Evolutionary conservation across 2,329 filamentous ascomycete species (phyloP).

Genomic region (Cordyceps farinosa): DNA sequence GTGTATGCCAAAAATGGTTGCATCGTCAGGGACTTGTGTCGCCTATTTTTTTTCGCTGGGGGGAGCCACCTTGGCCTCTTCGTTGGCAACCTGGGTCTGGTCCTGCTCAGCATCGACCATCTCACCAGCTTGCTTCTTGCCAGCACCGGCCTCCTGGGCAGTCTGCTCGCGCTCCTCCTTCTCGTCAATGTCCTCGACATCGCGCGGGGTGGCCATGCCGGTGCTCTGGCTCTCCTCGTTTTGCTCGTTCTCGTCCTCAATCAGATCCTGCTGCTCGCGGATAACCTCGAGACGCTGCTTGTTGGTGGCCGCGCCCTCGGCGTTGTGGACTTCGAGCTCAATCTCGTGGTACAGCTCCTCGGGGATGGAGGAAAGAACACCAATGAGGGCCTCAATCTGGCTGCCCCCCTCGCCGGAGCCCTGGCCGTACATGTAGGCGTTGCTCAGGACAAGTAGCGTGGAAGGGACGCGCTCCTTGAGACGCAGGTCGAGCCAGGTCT

Average conservation of each 20-base stretch:
- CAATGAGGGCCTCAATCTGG: slow-evolving; percentile 89
- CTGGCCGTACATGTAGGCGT: slow-evolving; percentile 94
- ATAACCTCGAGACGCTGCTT: slow-evolving; percentile 97
- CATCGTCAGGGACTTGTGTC: neutral
- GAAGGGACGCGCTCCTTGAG: slow-evolving; percentile 94
- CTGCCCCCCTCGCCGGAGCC: slow-evolving; percentile 82
- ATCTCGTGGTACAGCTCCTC: slow-evolving; percentile 99
- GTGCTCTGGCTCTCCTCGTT: slow-evolving; percentile 74
- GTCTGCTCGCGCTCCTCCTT: slow-evolving; percentile 68
- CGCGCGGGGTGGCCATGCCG: slow-evolving; percentile 72
- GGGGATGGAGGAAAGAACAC: slow-evolving; percentile 89
- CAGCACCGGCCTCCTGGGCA: slow-evolving; percentile 46
- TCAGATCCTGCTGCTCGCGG: slow-evolving; percentile 97
- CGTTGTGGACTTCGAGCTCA: slow-evolving; percentile 94
- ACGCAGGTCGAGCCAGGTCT: slow-evolving; percentile 90
- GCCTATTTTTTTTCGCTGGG: slow-evolving; percentile 17
- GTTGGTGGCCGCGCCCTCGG: slow-evolving; percentile 96
- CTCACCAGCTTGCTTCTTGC: slow-evolving; percentile 49
- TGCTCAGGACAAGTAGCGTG: slow-evolving; percentile 90
- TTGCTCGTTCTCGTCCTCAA: slow-evolving; percentile 94
- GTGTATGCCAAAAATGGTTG: neutral
- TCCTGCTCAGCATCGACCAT: slow-evolving; percentile 49
- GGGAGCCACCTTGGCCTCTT: neutral
- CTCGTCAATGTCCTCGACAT: slow-evolving; percentile 91
- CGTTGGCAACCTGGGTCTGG: neutral